Evolutionary conservation across 768 basidiomycete species (phyloP), one percentile per base, ranked within the genome.

Genomic region (Cantharellus anzutake): DNA sequence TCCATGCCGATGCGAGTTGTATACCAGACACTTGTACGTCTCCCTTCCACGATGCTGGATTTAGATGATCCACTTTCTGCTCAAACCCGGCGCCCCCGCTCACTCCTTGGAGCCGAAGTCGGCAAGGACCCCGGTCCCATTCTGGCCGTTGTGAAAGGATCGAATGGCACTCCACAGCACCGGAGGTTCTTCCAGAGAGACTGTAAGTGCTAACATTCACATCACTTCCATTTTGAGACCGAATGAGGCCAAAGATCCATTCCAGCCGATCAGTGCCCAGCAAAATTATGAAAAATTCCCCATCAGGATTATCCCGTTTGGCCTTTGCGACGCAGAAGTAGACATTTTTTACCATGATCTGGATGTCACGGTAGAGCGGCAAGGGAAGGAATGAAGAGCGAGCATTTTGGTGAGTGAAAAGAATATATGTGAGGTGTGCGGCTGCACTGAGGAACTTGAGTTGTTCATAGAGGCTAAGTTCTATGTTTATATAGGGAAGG

Each of bases 211-310:
- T 64, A 38, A 44, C 16, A 57, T 65, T 64, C 0, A 58, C 34
- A 59, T 50, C 70, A 59, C 58, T 70, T 61, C 35, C 68, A 42
- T 56, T 65, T 67, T 52, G 64, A 5, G 67, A 64, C 3, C 67
- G 65, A 5, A 68, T n/a, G 2, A 57, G 57, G 2, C 67, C 65
- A 57, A 67, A 67, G 0, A 61, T 38, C 2, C 40, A 55, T 56
- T 75, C 71, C 2, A 73, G 65, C 0, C 69, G 66, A 61, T 75
- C 70, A 0, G 73, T 75, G n/a, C 73, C 73, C 1, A 74, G 61
- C 0, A 73, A 65, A 4, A 71, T 70, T 2, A 74, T 41, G 56
- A 61, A 73, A 59, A 75, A 73, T 42, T 65, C 37, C 0, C 70
- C 70, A 57, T 68, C 56, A 11, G 44, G 44, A 48, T 11, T 29